Evolutionary conservation across 1,284 basidiomycete species (phyloP).

Genomic region (Cryptococcus depauperatus): DNA sequence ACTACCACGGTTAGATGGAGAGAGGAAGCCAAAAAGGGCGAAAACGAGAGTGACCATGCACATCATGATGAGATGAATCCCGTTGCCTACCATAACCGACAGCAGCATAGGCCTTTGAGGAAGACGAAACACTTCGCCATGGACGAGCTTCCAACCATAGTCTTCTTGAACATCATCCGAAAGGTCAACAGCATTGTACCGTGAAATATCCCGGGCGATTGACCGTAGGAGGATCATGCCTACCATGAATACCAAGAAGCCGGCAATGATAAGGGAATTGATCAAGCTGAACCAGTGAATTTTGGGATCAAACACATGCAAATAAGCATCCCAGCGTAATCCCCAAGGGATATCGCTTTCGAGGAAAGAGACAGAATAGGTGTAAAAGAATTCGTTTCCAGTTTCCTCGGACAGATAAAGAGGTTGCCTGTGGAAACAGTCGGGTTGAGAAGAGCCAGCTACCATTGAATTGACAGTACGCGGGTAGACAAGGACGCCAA

Average conservation of each 20-base stretch:
- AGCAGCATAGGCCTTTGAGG: constrained; percentile 71
- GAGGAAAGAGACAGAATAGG: constrained; percentile 81
- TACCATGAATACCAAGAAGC: constrained; percentile 86
- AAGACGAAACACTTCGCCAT: constrained; percentile 90
- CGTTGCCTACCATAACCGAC: constrained; percentile 81
- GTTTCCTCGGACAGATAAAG: constrained; percentile 58
- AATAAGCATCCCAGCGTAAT: constrained; percentile 84
- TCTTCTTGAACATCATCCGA: constrained; percentile 96
- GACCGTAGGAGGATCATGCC: constrained; percentile 80
- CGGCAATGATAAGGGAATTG: constrained; percentile 83
- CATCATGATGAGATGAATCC: constrained; percentile 84
- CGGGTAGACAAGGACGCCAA: constrained; percentile 88
- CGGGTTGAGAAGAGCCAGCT: constrained; percentile 21
- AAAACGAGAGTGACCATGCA: constrained; percentile 84
- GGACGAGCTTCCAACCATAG: constrained; percentile 89
- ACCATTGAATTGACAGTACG: constrained; percentile 45
- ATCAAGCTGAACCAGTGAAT: constrained; percentile 77
- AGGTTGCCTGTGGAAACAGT: constrained; percentile 42
- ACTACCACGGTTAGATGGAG: constrained; percentile 89
- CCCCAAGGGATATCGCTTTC: constrained; percentile 83
- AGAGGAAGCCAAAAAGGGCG: constrained; percentile 93
- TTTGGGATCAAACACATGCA: constrained; percentile 55
- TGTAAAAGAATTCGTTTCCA: constrained; percentile 70
- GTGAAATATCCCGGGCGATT: constrained; percentile 81
- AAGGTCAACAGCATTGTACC: constrained; percentile 93